Evolutionary conservation across 805 yeast genomes (phyloP), one percentile per base, ranked within the genome.

Genomic region (Kodamaea fukazawae): DNA sequence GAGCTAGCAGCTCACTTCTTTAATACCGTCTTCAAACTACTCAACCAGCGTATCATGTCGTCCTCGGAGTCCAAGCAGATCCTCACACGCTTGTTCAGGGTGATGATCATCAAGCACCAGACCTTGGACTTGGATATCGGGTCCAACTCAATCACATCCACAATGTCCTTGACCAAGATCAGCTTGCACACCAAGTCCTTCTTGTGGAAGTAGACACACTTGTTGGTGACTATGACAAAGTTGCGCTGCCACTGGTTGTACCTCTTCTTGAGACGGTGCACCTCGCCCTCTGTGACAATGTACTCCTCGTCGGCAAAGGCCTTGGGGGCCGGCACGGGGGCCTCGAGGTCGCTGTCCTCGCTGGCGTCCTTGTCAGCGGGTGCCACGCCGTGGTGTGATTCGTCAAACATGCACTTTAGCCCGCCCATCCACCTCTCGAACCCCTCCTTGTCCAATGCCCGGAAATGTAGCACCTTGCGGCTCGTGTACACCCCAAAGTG

Each of bases 131-230:
- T 61, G 11, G 75, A 64, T 29, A 71, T 38, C 1, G 77, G 71
- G 41, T 76, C 80, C 20, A 75, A 49, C 46, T 76, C 81, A 25
- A 75, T 71, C 17, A 68, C 76, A 45, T 75, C 80, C 9, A 68
- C 49, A 11, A 75, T 47, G 17, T 69, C 65, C 4, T 53, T 53
- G 11, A 50, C 41, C 7, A 36, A 35, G 11, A 74, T 54, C 39
- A 55, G 44, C 45, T 70, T 67, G 43, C 53, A 40, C 2, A 68
- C 61, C 35, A 27, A 28, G 18, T 43, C 44, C 18, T 52, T 45
- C 48, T 71, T 73, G 63, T 67, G 72, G 43, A 75, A 64, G 36
- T 62, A 53, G 23, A 76, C 40, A 17, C 58, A 54, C 18, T 54
- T 57, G 46, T 65, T 69, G 11, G 78, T 74, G 14, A 76, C 51